Evolutionary conservation across 257 asterid species (phyloP).

Genomic region (Solanum chilense): DNA sequence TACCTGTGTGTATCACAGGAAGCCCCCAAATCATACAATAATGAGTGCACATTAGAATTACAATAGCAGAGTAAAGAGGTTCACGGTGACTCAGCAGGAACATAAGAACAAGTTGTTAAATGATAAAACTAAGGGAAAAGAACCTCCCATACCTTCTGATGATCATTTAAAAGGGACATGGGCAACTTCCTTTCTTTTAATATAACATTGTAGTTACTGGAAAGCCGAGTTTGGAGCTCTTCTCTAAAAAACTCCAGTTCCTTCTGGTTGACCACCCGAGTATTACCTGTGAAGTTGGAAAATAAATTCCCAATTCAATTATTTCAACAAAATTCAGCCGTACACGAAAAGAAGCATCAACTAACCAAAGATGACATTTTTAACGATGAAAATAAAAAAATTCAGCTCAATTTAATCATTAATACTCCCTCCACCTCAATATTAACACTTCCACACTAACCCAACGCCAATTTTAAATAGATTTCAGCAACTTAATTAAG

Average conservation of each 20-base stretch:
- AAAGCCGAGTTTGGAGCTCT: conserved; percentile 62
- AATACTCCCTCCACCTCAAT: background rate
- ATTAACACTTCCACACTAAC: background rate
- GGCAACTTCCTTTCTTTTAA: conserved; percentile 90
- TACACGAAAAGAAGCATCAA: background rate
- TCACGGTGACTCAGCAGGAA: background rate
- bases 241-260: conserved; percentile 80
- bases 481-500: background rate
- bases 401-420: background rate
- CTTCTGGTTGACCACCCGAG: conserved; percentile 77
- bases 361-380: background rate
- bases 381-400: background rate
- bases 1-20: background rate
- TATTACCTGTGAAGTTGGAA: conserved; percentile 42
- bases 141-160: conserved; percentile 53
- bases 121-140: background rate
- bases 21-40: background rate
- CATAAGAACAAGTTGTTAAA: background rate
- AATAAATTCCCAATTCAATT: background rate
- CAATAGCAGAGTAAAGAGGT: background rate
- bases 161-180: conserved; percentile 77
- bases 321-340: background rate
- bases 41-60: background rate
- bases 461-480: background rate
- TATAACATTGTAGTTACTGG: conserved; percentile 76